These are phyloP conservation scores for Acanthamoeba culbertsoni DNA, from an alignment of 208 protist species.

Conservation along the genomic window DNA sequence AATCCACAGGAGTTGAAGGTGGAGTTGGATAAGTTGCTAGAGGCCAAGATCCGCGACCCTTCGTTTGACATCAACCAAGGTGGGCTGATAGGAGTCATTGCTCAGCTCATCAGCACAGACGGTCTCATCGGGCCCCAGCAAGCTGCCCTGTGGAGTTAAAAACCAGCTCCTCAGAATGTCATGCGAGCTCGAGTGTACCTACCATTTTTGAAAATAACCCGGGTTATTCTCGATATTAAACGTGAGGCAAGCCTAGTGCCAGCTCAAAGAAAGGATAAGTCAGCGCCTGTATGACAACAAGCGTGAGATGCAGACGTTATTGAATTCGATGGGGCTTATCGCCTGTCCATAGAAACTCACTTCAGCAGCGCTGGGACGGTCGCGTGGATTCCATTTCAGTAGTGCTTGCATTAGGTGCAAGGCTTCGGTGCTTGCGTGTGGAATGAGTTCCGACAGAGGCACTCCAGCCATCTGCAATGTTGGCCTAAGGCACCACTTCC, in stretches of 20 bases:
- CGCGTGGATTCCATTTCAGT: not conserved
- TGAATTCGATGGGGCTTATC: no score
- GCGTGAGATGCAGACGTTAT: no score
- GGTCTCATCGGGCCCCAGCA: slow-evolving; percentile 36
- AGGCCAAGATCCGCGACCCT: slow-evolving; percentile 9
- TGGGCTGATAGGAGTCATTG: not conserved
- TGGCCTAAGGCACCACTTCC: not conserved
- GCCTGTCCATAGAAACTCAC: not conserved
- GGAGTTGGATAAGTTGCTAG: slow-evolving; percentile 73
- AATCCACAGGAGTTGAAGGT: slow-evolving; percentile 43
- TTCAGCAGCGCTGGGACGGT: not conserved
- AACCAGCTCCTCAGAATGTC: no score
- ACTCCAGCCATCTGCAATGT: not conserved
- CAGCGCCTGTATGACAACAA: not conserved
- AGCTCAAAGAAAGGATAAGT: slow-evolving; percentile 11
- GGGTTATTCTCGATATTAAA: not conserved
- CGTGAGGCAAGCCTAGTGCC: not conserved
- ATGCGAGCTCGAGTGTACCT: no score
- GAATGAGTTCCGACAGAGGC: not conserved
- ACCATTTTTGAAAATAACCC: no score
- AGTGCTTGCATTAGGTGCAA: not conserved
- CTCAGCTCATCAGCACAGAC: slow-evolving; percentile 24
- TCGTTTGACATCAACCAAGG: slow-evolving; percentile 7
- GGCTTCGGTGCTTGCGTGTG: not conserved
- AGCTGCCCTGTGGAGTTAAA: not conserved